Base-by-base conservation (phyloP, 768 basidiomycete genomes). In the Gymnopilus dilepis region DNA sequence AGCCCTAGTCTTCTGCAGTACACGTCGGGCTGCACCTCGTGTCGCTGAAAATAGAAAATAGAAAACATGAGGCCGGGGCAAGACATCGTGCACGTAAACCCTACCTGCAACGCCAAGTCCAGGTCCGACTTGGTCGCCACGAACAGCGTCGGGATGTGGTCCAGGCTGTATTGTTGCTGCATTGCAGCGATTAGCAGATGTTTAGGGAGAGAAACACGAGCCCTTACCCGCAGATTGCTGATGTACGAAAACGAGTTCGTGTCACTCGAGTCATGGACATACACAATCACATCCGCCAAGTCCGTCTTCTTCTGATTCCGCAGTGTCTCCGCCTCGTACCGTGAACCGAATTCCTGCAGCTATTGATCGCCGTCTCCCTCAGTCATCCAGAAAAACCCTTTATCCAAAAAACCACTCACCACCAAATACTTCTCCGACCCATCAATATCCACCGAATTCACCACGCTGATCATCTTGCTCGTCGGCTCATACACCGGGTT, bases 191-290 rank as follows among this genome's bases (percentile, higher is more conserved):
- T 41, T 22, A 43, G 19, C 43, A 41, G 7, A 3, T n/a, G n/a
- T n/a, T n/a, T n/a, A n/a, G n/a, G n/a, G n/a, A n/a, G n/a, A n/a
- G n/a, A n/a, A n/a, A n/a, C n/a, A n/a, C n/a, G n/a, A n/a, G n/a
- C n/a, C n/a, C 73, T 67, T 72, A 97, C 95, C 73, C 97, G 86
- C 69, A 98, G 79, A 77, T 97, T 97, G 68, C 94, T 96, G 73
- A 99, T 95, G 77, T 99, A 97, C 48, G 94, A 96, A 74, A 99
- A 99, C 9, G 95, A 97, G 77, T 99, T 99, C 40, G 97, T 98
- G 73, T 99, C 97, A 71, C 94, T 95, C 48, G 96, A 98, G 76
- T 99, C 97, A 70, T 98, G 89, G 31, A 98, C 95, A 72, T 97
- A 98, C 64, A 96, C 85, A 62, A 98, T 92, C 41, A 98, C 93